phyloP scores from a whole-genome alignment of 2,329 filamentous ascomycete species.

The Niveomyces coronatus region DNA sequence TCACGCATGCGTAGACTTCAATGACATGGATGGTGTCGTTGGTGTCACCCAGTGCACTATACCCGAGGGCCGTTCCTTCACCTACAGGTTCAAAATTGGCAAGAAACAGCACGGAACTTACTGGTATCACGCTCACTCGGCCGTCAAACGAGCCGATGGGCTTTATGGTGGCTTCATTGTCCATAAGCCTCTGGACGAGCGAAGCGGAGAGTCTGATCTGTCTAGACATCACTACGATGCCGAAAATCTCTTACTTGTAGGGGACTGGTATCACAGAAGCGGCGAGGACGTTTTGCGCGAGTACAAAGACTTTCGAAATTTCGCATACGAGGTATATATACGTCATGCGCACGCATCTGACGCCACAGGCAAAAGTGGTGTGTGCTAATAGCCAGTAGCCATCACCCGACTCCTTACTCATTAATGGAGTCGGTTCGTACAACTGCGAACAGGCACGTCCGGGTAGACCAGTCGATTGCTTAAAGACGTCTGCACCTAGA shows the following conservation, averaged over 20 bases:
- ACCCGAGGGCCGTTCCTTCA: conserved; percentile 41
- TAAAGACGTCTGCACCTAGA: background rate
- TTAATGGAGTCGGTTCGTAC: conserved; percentile 11
- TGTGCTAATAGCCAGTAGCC: conserved; percentile 6
- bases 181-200: conserved; percentile 5
- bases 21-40: conserved; percentile 51
- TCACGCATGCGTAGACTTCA: background rate
- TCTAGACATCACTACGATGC: conserved; percentile 7
- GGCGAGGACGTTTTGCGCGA: conserved; percentile 6
- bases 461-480: conserved; percentile 8
- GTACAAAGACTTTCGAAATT: conserved; percentile 10
- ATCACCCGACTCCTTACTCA: conserved; percentile 11
- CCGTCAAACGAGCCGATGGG: conserved; percentile 11
- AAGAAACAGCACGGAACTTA: conserved; percentile 45
- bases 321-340: conserved; percentile 12
- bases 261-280: conserved; percentile 11
- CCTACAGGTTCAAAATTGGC: conserved; percentile 21
- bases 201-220: background rate
- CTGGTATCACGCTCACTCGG: conserved; percentile 32
- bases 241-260: conserved; percentile 9
- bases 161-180: conserved; percentile 11
- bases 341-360: too few relatives aligned
- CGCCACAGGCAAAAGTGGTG: background rate
- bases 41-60: conserved; percentile 52
- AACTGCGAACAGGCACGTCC: conserved; percentile 9